These are phyloP conservation scores for Stentor roeselii DNA, from an alignment of 73 alveolate species.

Conservation along the genomic window DNA sequence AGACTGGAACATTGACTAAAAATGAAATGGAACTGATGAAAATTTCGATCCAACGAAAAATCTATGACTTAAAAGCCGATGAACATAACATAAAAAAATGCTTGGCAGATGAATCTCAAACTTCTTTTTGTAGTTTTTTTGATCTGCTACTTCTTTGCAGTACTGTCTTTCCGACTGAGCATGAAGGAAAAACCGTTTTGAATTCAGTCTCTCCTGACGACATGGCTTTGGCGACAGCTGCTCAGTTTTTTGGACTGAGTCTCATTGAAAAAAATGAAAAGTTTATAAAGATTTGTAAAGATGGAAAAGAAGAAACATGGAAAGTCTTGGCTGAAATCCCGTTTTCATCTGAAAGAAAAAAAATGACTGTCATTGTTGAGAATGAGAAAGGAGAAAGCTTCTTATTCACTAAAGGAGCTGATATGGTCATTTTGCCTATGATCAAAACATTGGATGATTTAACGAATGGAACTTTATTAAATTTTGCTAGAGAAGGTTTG, in stretches of 20 bases:
- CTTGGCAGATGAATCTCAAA: constrained; percentile 14
- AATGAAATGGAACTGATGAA: constrained; percentile 26
- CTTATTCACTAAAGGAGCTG: constrained; percentile 19
- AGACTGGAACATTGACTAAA: constrained; percentile 69
- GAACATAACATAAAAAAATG: constrained; percentile 50
- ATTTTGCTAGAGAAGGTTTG: constrained; percentile 31
- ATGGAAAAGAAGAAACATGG: constrained; percentile 45
- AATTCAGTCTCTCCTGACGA: constrained; percentile 91
- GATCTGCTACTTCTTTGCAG: constrained; percentile 74
- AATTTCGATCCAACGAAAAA: neutral
- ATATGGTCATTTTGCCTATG: constrained; percentile 41
- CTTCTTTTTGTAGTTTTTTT: constrained; percentile 45
- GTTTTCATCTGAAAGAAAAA: constrained; percentile 86
- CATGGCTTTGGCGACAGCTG: constrained; percentile 89
- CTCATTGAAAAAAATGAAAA: constrained; percentile 45
- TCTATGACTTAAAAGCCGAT: neutral
- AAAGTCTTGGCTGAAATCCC: constrained; percentile 65
- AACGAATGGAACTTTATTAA: constrained; percentile 42
- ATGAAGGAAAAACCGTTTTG: constrained; percentile 43
- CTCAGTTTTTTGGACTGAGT: constrained; percentile 73
- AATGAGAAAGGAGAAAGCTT: neutral
- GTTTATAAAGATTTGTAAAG: constrained; percentile 28
- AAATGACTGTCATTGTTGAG: constrained; percentile 81
- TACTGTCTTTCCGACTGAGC: constrained; percentile 61
- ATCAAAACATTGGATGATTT: constrained; percentile 37